phyloP scores from a whole-genome alignment of 176 grass and related monocot species.

The Aechmea fasciata region DNA sequence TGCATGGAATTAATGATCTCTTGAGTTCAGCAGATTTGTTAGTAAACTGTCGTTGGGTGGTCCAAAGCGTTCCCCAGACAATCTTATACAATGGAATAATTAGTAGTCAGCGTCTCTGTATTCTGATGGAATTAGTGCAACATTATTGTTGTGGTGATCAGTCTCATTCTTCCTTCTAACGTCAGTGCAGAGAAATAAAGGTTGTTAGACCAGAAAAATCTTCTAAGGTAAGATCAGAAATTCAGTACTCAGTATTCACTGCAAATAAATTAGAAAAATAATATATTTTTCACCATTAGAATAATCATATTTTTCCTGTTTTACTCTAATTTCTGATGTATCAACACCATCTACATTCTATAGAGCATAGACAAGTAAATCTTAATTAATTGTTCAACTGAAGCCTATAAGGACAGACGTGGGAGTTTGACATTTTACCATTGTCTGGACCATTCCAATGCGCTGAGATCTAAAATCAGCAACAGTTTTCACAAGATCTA shows the following conservation, averaged over 20 bases:
- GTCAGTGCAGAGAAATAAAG: background rate
- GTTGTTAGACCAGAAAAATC: background rate
- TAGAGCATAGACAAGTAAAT: too few species aligned
- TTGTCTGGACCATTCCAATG: constrained; percentile 69
- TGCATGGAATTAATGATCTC: too few species aligned
- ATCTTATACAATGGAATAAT: too few species aligned
- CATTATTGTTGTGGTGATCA: background rate
- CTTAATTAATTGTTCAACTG: background rate
- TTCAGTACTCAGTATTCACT: background rate
- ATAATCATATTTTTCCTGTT: too few species aligned
- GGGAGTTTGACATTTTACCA: constrained; percentile 26
- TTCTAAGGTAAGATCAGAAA: background rate
- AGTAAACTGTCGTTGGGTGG: background rate
- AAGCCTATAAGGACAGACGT: background rate
- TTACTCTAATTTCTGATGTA: too few species aligned
- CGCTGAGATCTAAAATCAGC: constrained; percentile 54
- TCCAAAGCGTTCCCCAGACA: background rate
- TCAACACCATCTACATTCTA: too few species aligned
- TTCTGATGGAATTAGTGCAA: background rate
- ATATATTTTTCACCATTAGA: background rate
- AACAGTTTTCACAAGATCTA: constrained; percentile 48
- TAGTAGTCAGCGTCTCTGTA: too few species aligned
- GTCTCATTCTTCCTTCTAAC: background rate
- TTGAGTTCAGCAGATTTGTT: too few species aligned
- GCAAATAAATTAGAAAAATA: background rate